Conservation (phyloP, 2,329 filamentous ascomycete species). For the Gyromitra esculenta region DNA sequence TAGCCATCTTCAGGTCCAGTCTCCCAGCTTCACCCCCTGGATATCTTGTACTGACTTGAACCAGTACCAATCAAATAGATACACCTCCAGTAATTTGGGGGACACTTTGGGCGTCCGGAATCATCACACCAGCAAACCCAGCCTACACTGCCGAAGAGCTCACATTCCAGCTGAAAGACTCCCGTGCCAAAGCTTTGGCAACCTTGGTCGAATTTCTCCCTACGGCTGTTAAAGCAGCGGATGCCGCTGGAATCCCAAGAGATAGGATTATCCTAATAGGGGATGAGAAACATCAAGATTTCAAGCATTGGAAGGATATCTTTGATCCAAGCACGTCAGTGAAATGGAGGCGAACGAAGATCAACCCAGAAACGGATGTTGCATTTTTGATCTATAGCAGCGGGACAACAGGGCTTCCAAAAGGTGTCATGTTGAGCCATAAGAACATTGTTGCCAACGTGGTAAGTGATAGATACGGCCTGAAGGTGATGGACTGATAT, state of each 20-base stretch:
- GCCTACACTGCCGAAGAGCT: constrained; percentile 77
- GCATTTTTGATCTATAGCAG: constrained; percentile 89
- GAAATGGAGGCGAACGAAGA: constrained; percentile 67
- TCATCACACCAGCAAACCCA: constrained; percentile 86
- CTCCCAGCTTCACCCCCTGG: background rate
- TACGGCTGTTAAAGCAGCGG: constrained; percentile 73
- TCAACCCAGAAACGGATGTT: constrained; percentile 74
- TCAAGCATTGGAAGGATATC: constrained; percentile 64
- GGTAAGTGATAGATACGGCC: constrained; percentile 58
- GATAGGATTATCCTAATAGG: constrained; percentile 81
- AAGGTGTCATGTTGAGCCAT: constrained; percentile 89
- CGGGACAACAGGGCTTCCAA: constrained; percentile 89
- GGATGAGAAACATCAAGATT: constrained; percentile 65
- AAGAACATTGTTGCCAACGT: constrained; percentile 80
- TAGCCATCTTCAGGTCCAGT: constrained; percentile 74
- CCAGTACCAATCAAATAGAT: constrained; percentile 80
- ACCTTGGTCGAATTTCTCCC: constrained; percentile 76
- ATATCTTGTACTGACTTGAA: constrained; percentile 13
- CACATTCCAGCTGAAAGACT: constrained; percentile 82
- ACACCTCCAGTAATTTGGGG: constrained; percentile 81
- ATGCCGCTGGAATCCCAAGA: constrained; percentile 73
- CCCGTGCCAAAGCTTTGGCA: constrained; percentile 76
- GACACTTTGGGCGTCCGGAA: constrained; percentile 81
- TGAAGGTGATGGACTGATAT: background rate
- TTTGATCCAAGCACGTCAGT: constrained; percentile 79